phyloP scores from a whole-genome alignment of 2,329 filamentous ascomycete genomes.

The Neodidymelliopsis sp. region DNA sequence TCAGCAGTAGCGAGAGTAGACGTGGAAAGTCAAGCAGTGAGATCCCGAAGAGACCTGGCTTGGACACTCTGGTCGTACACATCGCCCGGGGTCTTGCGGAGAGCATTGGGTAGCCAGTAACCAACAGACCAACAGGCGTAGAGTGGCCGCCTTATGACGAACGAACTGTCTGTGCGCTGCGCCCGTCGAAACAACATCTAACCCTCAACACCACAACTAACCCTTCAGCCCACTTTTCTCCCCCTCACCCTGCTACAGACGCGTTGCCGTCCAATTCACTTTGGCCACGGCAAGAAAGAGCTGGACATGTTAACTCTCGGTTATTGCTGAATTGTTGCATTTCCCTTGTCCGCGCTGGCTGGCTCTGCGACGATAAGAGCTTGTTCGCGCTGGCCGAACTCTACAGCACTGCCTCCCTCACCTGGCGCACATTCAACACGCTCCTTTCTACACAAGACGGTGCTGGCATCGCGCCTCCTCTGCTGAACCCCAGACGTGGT shows the following conservation, averaged over 20 bases:
- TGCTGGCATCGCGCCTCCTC: slow-evolving; percentile 23
- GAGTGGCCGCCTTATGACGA: slow-evolving; percentile 28
- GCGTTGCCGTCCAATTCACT: slow-evolving; percentile 54
- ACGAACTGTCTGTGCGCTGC: slow-evolving; percentile 32
- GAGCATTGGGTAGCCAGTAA: slow-evolving; percentile 24
- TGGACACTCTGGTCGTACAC: neutral
- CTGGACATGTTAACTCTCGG: slow-evolving; percentile 32
- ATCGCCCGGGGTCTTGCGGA: slow-evolving; percentile 13
- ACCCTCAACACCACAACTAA: slow-evolving; percentile 33
- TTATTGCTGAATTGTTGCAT: slow-evolving; percentile 19
- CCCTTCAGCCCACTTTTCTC: slow-evolving; percentile 21
- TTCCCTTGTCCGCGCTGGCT: slow-evolving; percentile 23
- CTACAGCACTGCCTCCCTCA: slow-evolving; percentile 24
- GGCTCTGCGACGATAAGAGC: slow-evolving; percentile 34
- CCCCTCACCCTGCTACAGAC: slow-evolving; percentile 22
- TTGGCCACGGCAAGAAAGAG: slow-evolving; percentile 51
- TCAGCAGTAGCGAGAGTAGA: neutral
- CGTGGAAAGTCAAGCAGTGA: slow-evolving; percentile 10
- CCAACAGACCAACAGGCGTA: too few relatives aligned
- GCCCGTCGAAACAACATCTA: slow-evolving; percentile 35
- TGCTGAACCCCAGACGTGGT: slow-evolving; percentile 9
- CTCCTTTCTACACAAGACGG: slow-evolving; percentile 22
- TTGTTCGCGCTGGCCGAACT: slow-evolving; percentile 26
- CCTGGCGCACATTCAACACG: slow-evolving; percentile 21
- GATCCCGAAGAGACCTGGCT: slow-evolving; percentile 16